Conservation (phyloP, 23 red algal species). For the Rhodosorus marinus region DNA sequence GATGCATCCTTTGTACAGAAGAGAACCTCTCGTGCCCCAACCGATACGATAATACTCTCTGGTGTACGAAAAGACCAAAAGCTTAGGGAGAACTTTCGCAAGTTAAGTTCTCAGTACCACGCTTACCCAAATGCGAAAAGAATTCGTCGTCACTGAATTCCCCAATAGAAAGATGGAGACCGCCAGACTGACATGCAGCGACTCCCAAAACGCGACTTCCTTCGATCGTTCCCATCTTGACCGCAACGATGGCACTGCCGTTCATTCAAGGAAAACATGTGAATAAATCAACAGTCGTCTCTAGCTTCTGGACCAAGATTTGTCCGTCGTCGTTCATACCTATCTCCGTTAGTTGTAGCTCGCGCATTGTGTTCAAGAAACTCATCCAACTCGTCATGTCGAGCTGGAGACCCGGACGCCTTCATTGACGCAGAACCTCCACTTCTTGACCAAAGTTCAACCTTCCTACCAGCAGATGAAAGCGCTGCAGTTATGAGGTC, state of each 20-base stretch:
- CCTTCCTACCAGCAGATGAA: slow-evolving; percentile 15
- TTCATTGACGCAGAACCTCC: slow-evolving; percentile 14
- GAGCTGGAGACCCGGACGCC: slow-evolving; percentile 2
- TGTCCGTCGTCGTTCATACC: background rate
- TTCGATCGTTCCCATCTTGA: slow-evolving; percentile 5
- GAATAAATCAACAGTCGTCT: too few species aligned
- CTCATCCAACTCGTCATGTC: slow-evolving; percentile 13
- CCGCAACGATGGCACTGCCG: slow-evolving; percentile 19
- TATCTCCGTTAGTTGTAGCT: background rate
- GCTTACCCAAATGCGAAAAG: too few species aligned
- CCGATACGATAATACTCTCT: slow-evolving; percentile 17
- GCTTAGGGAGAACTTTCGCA: too few species aligned
- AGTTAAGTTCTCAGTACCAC: too few species aligned
- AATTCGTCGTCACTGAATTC: slow-evolving; percentile 25
- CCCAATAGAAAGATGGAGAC: slow-evolving; percentile 2
- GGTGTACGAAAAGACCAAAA: too few species aligned
- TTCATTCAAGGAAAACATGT: too few species aligned
- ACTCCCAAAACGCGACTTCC: slow-evolving; percentile 5
- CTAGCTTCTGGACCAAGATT: too few species aligned
- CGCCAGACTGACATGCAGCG: slow-evolving; percentile 18
- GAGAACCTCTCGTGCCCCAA: slow-evolving; percentile 20
- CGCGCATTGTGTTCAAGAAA: slow-evolving; percentile 3
- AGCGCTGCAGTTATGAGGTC: slow-evolving; percentile 10
- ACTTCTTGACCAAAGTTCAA: slow-evolving; percentile 1
- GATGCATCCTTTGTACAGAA: slow-evolving; percentile 14